A percentile compares a stretch with the other conserved stretches of the same genome.
Evolutionary conservation across 106 monocot genomes (phyloP).

Genomic region (Amphibolis antarctica): DNA sequence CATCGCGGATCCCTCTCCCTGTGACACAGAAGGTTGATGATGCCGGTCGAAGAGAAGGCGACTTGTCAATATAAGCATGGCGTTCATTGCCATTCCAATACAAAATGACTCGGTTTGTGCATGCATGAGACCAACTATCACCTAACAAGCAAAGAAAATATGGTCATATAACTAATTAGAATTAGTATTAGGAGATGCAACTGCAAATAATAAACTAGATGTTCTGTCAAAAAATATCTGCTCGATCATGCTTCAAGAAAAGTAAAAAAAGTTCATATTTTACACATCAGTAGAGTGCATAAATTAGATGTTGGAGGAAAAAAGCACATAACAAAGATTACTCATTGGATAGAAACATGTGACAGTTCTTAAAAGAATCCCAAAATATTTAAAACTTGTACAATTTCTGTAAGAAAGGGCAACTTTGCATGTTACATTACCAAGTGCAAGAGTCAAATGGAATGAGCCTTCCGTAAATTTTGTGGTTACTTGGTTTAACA

Average conservation of each 20-base stretch:
- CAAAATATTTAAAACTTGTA: too few relatives aligned
- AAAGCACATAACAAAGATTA: neutral
- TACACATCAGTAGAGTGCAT: too few relatives aligned
- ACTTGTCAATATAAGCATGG: slow-evolving; percentile 71
- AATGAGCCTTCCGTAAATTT: slow-evolving; percentile 74
- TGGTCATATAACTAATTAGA: neutral
- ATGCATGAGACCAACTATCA: slow-evolving; percentile 92
- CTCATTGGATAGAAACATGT: neutral
- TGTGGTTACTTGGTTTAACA: slow-evolving; percentile 14
- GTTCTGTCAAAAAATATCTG: too few relatives aligned
- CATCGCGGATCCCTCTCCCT: slow-evolving; percentile 50
- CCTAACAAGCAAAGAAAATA: slow-evolving; percentile 31
- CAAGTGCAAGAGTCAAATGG: slow-evolving; percentile 80
- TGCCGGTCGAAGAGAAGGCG: slow-evolving; percentile 69
- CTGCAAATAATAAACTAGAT: neutral
- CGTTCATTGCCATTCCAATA: slow-evolving; percentile 86
- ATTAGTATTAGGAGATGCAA: neutral
- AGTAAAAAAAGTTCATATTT: too few relatives aligned
- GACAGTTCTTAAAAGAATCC: too few relatives aligned
- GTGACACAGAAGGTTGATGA: slow-evolving; percentile 63
- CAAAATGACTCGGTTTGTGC: slow-evolving; percentile 80
- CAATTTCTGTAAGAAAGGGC: too few relatives aligned
- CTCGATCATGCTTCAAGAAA: too few relatives aligned
- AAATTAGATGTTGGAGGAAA: too few relatives aligned
- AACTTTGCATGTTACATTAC: slow-evolving; percentile 18